Conservation (phyloP, 1,139 yeast species). For the Petasospora fabianii region DNA sequence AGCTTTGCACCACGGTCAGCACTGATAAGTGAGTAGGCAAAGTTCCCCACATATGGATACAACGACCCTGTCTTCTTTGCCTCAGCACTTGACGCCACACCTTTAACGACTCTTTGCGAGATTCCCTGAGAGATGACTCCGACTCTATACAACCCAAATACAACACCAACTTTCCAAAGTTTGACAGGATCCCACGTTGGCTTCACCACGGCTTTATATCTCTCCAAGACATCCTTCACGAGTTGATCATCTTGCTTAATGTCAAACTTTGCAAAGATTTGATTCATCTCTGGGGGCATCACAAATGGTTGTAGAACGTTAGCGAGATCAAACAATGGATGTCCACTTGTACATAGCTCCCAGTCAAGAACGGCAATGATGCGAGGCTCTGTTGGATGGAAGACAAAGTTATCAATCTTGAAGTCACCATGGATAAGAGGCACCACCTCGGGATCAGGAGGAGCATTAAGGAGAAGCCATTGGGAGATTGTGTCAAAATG, state of each 20-base stretch:
- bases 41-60: slow-evolving; percentile 42
- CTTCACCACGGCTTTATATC: slow-evolving; percentile 14
- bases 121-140: slow-evolving; percentile 67
- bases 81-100: slow-evolving; percentile 57
- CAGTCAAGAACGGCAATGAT: slow-evolving; percentile 63
- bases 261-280: slow-evolving; percentile 22
- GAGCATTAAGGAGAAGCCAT: slow-evolving; percentile 42
- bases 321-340: slow-evolving; percentile 61
- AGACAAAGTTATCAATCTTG: slow-evolving; percentile 60
- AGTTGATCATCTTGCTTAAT: slow-evolving; percentile 14
- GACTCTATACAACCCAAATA: slow-evolving; percentile 56
- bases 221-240: slow-evolving; percentile 19
- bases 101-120: slow-evolving; percentile 55
- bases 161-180: slow-evolving; percentile 54
- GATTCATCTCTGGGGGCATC: slow-evolving; percentile 36
- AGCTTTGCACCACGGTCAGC: slow-evolving; percentile 8
- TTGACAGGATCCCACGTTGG: slow-evolving; percentile 38
- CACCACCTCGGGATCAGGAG: slow-evolving; percentile 45
- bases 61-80: slow-evolving; percentile 45
- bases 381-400: slow-evolving; percentile 45
- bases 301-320: slow-evolving; percentile 58
- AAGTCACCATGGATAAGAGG: slow-evolving; percentile 65
- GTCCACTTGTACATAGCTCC: slow-evolving; percentile 69
- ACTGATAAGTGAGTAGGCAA: slow-evolving; percentile 26
- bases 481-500: slow-evolving; percentile 40